phyloP scores from a whole-genome alignment of 2,329 filamentous ascomycete genomes.

The Cryphonectria naterciae region DNA sequence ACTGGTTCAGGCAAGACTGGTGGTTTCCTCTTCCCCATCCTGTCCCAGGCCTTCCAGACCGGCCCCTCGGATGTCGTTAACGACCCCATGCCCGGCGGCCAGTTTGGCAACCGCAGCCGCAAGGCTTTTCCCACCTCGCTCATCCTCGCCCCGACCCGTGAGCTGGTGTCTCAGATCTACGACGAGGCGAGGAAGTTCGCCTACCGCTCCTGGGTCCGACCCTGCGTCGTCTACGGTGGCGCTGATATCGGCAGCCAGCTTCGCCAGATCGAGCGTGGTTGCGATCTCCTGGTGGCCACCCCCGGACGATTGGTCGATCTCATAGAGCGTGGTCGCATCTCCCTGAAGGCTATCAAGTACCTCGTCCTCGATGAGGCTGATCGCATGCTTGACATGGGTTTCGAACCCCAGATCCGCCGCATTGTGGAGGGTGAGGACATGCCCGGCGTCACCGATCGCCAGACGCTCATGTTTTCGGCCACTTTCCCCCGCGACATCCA shows the following conservation, averaged over 20 bases:
- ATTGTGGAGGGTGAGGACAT: conserved; percentile 99
- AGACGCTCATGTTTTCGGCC: conserved; percentile 99
- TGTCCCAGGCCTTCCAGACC: conserved; percentile 94
- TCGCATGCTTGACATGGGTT: conserved; percentile 99
- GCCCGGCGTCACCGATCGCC: conserved; percentile 79
- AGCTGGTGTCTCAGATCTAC: conserved; percentile 98
- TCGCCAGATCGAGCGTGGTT: conserved; percentile 95
- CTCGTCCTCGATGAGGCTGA: conserved; percentile 98
- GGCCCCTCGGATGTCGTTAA: conserved; percentile 66
- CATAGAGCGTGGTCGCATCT: conserved; percentile 98
- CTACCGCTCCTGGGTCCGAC: conserved; percentile 98
- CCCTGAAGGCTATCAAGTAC: conserved; percentile 98
- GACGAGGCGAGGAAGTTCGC: conserved; percentile 98
- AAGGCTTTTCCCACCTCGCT: conserved; percentile 97
- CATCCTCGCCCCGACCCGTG: conserved; percentile 94
- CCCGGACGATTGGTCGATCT: conserved; percentile 96
- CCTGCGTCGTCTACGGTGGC: conserved; percentile 98
- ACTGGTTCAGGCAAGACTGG: conserved; percentile 99
- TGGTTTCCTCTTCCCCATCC: conserved; percentile 98
- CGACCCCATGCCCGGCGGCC: conserved; percentile 60
- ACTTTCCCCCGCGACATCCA: conserved; percentile 99
- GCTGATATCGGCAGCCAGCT: conserved; percentile 98
- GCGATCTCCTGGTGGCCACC: conserved; percentile 94
- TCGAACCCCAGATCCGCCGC: conserved; percentile 98
- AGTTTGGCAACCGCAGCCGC: conserved; percentile 75